phyloP scores from a whole-genome alignment of 306 rosid genomes.

The Rosa multiflora region DNA sequence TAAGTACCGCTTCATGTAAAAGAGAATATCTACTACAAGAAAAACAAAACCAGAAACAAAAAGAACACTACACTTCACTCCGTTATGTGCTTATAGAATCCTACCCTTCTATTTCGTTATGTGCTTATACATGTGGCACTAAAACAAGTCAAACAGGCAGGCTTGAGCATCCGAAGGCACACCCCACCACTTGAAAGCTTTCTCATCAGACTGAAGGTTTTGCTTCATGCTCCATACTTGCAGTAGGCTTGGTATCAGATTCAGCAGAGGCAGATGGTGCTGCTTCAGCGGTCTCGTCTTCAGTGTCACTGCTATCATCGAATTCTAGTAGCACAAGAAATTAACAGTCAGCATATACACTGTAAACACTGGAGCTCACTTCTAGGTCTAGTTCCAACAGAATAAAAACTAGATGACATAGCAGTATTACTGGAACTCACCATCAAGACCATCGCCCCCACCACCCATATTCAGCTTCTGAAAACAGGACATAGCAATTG shows the following conservation, averaged over 20 bases:
- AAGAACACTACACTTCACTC: neutral
- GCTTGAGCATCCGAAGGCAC: neutral
- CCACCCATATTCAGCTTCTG: slow-evolving; percentile 38
- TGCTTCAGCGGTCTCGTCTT: slow-evolving; percentile 19
- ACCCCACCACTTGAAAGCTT: neutral
- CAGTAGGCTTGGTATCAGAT: slow-evolving; percentile 12
- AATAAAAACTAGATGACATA: neutral
- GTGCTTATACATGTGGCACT: neutral
- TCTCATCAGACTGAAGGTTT: slow-evolving; percentile 11
- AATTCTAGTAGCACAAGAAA: slow-evolving; percentile 4
- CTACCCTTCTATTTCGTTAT: neutral
- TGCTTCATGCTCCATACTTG: neutral
- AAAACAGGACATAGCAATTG: neutral
- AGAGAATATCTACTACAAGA: neutral
- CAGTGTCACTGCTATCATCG: slow-evolving; percentile 23
- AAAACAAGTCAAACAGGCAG: neutral
- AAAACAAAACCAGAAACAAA: neutral
- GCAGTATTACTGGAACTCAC: slow-evolving; percentile 12
- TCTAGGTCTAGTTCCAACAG: neutral
- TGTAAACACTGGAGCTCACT: neutral
- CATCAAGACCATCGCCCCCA: slow-evolving; percentile 25
- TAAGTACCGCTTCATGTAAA: neutral
- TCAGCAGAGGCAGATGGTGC: slow-evolving; percentile 8
- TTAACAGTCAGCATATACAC: neutral
- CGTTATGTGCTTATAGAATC: neutral